A percentile compares a stretch with the other conserved stretches of the same genome.
Evolutionary conservation across 192 early-diverging fungal species (phyloP).

Genomic region (Pilobolus umbonatus): DNA sequence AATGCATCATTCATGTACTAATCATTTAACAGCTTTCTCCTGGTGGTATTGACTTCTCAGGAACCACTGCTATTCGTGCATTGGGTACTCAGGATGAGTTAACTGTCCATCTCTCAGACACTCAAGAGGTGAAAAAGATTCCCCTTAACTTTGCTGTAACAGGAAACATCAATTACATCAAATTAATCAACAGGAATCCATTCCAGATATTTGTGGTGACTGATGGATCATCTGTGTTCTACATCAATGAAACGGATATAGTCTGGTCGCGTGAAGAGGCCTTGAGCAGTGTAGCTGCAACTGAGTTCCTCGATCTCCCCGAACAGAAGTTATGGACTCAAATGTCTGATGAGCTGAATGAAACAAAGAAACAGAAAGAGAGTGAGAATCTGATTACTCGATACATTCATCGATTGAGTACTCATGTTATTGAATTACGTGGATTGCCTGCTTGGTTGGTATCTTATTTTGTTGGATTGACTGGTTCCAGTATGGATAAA

Average conservation of each 20-base stretch:
- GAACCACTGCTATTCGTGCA: background rate
- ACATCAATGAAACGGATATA: constrained; percentile 37
- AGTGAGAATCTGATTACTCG: constrained; percentile 50
- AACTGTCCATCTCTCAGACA: background rate
- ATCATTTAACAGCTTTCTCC: background rate
- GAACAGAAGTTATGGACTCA: constrained; percentile 62
- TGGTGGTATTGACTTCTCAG: background rate
- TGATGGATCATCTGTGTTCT: constrained; percentile 53
- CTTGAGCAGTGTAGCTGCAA: constrained; percentile 60
- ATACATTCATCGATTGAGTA: constrained; percentile 57
- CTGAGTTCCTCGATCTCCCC: constrained; percentile 81
- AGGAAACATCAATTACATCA: constrained; percentile 19
- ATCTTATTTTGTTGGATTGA: constrained; percentile 30
- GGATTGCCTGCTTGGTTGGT: constrained; percentile 42
- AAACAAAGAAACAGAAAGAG: constrained; percentile 42
- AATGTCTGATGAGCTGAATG: constrained; percentile 61
- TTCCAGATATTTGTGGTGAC: constrained; percentile 51
- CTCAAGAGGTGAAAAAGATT: background rate
- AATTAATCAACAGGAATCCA: constrained; percentile 15
- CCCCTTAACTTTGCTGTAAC: constrained; percentile 20
- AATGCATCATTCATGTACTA: background rate
- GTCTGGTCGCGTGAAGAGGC: constrained; percentile 88
- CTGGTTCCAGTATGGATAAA: constrained; percentile 2
- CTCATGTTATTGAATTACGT: constrained; percentile 47
- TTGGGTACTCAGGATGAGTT: background rate